Evolutionary conservation across 768 basidiomycete species (phyloP).

Genomic region (Leucogyrophana mollusca): DNA sequence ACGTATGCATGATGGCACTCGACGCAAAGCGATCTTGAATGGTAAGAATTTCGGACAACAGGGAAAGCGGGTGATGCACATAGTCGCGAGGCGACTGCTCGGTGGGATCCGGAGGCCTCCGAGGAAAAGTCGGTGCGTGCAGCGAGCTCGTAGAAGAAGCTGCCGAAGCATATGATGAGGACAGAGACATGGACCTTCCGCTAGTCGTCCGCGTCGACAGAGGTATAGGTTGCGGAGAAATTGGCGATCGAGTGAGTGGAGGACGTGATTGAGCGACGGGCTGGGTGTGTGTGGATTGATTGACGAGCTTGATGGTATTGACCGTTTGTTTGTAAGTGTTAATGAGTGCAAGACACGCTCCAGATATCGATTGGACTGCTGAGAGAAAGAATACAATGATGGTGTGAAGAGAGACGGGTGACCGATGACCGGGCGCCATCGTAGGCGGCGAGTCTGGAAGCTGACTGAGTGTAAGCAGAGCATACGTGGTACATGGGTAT

Average conservation of each 20-base stretch:
- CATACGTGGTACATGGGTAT: slow-evolving; percentile 10
- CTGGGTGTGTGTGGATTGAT: slow-evolving; percentile 32
- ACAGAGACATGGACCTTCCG: slow-evolving; percentile 2
- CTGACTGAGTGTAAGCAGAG: slow-evolving; percentile 11
- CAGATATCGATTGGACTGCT: slow-evolving; percentile 68
- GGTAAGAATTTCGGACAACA: slow-evolving; percentile 51
- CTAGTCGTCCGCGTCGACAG: neutral
- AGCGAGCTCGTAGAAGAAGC: slow-evolving; percentile 23
- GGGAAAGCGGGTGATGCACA: slow-evolving; percentile 38
- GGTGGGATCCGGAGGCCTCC: slow-evolving; percentile 1
- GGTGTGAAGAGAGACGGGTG: slow-evolving; percentile 46
- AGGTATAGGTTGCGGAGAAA: neutral
- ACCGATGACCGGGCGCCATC: slow-evolving; percentile 25
- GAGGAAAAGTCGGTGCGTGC: slow-evolving; percentile 8
- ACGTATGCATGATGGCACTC: slow-evolving; percentile 41
- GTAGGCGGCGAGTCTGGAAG: slow-evolving; percentile 19
- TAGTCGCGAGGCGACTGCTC: slow-evolving; percentile 29
- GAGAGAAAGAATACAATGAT: slow-evolving; percentile 73
- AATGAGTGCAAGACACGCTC: slow-evolving; percentile 64
- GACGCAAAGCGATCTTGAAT: slow-evolving; percentile 49
- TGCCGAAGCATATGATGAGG: slow-evolving; percentile 16
- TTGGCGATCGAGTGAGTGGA: neutral
- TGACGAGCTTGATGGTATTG: slow-evolving; percentile 64
- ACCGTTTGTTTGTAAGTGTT: slow-evolving; percentile 66
- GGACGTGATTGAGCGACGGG: neutral